phyloP scores from a whole-genome alignment of 1,284 basidiomycete genomes.

The Ceratorhiza oryzae-sativae region DNA sequence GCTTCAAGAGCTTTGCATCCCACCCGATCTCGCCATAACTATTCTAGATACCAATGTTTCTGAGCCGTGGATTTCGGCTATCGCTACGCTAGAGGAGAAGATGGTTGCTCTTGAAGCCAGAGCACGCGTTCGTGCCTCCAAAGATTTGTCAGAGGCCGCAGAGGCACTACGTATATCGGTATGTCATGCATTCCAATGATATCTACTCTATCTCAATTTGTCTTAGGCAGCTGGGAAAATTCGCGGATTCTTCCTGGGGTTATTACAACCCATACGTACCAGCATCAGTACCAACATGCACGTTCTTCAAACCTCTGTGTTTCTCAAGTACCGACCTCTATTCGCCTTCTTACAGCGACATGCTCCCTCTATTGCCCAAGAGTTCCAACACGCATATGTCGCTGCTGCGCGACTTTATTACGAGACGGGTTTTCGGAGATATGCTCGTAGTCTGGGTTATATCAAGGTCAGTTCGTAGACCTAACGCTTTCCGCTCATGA shows the following conservation, averaged over 20 bases:
- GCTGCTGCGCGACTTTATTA: conserved; percentile 89
- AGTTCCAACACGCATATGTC: conserved; percentile 89
- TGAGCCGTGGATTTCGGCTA: conserved; percentile 83
- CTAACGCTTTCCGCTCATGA: background rate
- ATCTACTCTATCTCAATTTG: background rate
- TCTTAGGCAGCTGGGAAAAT: conserved; percentile 86
- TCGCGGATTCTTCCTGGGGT: conserved; percentile 82
- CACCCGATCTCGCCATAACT: conserved; percentile 77
- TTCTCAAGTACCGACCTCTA: conserved; percentile 84
- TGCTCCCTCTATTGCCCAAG: conserved; percentile 81
- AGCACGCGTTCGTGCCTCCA: conserved; percentile 81
- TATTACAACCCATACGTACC: conserved; percentile 81
- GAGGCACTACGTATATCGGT: conserved; percentile 89
- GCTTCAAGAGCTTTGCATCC: conserved; percentile 80
- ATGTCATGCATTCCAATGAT: conserved; percentile 44
- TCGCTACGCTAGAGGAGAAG: conserved; percentile 80
- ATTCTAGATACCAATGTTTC: conserved; percentile 85
- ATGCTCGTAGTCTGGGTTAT: conserved; percentile 79
- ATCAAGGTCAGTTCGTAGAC: conserved; percentile 64
- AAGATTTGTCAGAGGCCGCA: conserved; percentile 80
- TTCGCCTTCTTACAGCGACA: conserved; percentile 88
- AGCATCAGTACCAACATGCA: conserved; percentile 93
- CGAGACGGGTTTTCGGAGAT: conserved; percentile 94
- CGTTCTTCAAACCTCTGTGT: conserved; percentile 86
- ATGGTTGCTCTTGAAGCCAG: conserved; percentile 73